Base-by-base conservation (phyloP, 1,139 yeast genomes). In the Kodamaea alishanica region DNA sequence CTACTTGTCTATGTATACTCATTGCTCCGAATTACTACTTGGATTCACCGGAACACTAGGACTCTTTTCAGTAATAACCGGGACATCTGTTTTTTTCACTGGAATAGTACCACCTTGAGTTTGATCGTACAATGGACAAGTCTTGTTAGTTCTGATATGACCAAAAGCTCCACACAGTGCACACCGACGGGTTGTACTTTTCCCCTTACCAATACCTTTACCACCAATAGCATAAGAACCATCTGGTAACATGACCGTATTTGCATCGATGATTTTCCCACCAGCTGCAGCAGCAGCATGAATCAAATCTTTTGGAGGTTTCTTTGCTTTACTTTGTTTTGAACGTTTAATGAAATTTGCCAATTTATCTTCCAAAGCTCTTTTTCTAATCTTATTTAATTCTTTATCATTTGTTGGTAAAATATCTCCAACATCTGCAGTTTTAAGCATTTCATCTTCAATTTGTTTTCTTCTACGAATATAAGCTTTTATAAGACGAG, bases 91-190 rank as follows among this genome's bases (percentile, higher is more conserved):
- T 15, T 15, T 15, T 4, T 15, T 15, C 20, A 15, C 20, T 15
- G 20, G 20, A 15, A 15, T 15, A 29, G 31, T 26, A 5, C 61
- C 63, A 1, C 63, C 63, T 35, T 54, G 52, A 6, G 70, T 62
- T 44, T 67, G 72, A 35, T 55, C 49, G 47, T 66, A 90, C 73
- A 89, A 72, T n/a, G 97, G 97, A 63, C 97, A 90, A 1, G 87
- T 67, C 57, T 84, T 84, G 60, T 88, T 89, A 7, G 97, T 90
- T 55, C 95, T 75, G 47, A 90, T 92, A 60, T 92, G 98, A 0
- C 97, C 98, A 51, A 85, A 75, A 3, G 92, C 95, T 24, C 97
- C 97, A 72, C 97, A 92, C 2, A 95, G 84, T 5, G 95, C 89
- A 65, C 97, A 92, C 54, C 88, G 77, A 56, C 97, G 72, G 6